Percentiles rank a stretch among this genome's conserved stretches.
Conservation (phyloP, 805 yeast genomes). For the Monosporozyma yasuniensis region DNA sequence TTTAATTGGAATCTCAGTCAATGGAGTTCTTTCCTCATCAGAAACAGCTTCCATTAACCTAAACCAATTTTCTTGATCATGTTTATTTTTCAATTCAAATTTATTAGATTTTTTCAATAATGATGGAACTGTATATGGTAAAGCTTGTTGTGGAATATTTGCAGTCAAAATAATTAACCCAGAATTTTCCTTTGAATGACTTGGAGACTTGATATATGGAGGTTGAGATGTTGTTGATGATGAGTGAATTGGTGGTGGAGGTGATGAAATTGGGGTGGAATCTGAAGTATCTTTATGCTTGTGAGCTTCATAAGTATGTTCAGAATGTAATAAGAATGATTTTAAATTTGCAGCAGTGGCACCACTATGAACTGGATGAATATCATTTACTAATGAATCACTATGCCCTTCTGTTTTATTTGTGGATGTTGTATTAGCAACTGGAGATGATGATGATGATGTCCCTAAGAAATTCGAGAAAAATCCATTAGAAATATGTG, state of each 20-base stretch:
- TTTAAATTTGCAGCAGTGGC: neutral
- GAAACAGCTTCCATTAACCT: conserved; percentile 22
- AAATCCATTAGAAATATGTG: conserved; percentile 14
- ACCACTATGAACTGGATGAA: neutral
- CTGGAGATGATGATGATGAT: conserved; percentile 4
- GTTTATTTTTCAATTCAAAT: conserved; percentile 26
- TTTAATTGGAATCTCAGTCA: conserved; percentile 24
- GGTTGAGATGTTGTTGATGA: conserved; percentile 10
- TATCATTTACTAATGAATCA: neutral
- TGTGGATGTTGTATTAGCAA: neutral
- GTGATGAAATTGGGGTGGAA: conserved; percentile 3
- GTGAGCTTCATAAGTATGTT: neutral
- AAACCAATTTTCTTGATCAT: conserved; percentile 31
- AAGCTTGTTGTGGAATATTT: conserved; percentile 27
- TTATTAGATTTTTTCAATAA: conserved; percentile 32
- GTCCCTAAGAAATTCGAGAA: conserved; percentile 20
- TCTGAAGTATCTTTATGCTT: neutral
- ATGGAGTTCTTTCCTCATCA: conserved; percentile 21
- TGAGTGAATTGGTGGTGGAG: neutral
- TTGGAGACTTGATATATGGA: conserved; percentile 3
- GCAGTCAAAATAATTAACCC: conserved; percentile 29
- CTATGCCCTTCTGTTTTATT: neutral
- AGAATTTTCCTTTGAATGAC: conserved; percentile 5
- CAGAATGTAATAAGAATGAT: neutral
- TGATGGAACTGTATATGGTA: conserved; percentile 34